These are phyloP conservation scores for Porcisia deanei DNA, from an alignment of 208 protist genomes.

Conservation along the genomic window DNA sequence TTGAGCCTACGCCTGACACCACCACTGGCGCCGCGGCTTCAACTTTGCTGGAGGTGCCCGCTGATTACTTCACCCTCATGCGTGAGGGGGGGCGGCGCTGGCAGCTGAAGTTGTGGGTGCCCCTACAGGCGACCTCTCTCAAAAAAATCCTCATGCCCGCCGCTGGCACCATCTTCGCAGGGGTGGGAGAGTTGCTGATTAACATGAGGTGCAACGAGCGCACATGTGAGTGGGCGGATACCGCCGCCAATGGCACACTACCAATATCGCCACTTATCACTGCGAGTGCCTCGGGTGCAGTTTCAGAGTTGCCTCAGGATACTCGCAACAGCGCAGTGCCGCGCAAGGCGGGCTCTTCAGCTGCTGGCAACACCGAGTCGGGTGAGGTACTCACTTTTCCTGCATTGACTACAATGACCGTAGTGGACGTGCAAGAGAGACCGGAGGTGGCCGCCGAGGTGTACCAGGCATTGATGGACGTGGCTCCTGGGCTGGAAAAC, in stretches of 20 bases:
- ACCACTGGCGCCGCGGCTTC: background rate
- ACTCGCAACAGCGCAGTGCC: conserved; percentile 19
- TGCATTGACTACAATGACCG: conserved; percentile 47
- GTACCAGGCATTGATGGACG: conserved; percentile 29
- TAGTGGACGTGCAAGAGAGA: conserved; percentile 61
- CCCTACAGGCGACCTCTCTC: conserved; percentile 35
- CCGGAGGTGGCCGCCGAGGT: conserved; percentile 41
- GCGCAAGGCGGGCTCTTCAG: conserved; percentile 16
- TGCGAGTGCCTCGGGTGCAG: conserved; percentile 2
- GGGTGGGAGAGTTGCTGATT: conserved; percentile 66
- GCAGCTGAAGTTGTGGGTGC: conserved; percentile 81
- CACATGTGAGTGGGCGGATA: conserved; percentile 27
- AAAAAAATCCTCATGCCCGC: conserved; percentile 41
- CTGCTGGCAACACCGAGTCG: conserved; percentile 16
- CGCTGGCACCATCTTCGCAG: conserved; percentile 21
- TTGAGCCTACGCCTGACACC: conserved; percentile 30
- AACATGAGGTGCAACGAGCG: conserved; percentile 51
- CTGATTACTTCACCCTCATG: conserved; percentile 62
- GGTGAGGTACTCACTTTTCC: conserved; percentile 40
- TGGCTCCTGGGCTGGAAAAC: conserved; percentile 53
- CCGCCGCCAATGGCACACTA: background rate
- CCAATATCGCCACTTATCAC: background rate
- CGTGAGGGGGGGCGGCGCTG: conserved; percentile 33
- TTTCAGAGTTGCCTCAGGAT: background rate
- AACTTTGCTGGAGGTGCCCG: conserved; percentile 34